Conservation (phyloP, 768 basidiomycete species). For the Rhodosporidiobolus odoratus region DNA sequence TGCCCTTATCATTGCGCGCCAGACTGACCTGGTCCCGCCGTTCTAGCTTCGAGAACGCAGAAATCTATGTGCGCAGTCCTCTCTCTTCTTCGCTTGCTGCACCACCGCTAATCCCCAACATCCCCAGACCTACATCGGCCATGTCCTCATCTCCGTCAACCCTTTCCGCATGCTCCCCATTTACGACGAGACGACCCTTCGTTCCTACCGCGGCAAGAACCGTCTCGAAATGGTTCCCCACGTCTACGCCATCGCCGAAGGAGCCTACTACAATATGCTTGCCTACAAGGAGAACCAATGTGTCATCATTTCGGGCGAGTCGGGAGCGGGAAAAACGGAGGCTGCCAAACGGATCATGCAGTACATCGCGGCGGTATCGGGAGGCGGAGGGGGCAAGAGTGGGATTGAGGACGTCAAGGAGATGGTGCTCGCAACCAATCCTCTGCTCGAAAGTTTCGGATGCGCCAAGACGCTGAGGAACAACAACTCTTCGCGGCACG, state of each 20-base stretch:
- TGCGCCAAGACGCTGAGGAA: constrained; percentile 98
- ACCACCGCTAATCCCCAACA: no score
- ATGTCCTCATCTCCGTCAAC: constrained; percentile 97
- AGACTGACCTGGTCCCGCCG: not conserved
- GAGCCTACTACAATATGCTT: constrained; percentile 98
- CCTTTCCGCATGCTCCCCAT: constrained; percentile 90
- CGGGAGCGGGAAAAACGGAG: constrained; percentile 98
- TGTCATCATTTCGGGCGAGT: constrained; percentile 98
- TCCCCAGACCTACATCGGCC: constrained; percentile 82
- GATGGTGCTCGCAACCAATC: constrained; percentile 98
- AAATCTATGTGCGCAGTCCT: constrained; percentile 65
- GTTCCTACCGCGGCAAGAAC: constrained; percentile 90
- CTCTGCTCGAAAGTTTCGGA: constrained; percentile 92
- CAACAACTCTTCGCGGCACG: constrained; percentile 97
- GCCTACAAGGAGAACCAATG: constrained; percentile 99
- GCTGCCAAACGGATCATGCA: constrained; percentile 99
- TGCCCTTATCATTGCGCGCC: rapidly evolving
- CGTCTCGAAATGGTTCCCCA: constrained; percentile 96
- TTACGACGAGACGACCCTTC: constrained; percentile 83
- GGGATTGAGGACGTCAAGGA: constrained; percentile 93
- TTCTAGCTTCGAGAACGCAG: constrained; percentile 61
- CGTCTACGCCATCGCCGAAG: constrained; percentile 94
- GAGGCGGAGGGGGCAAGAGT: constrained; percentile 47
- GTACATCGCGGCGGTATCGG: constrained; percentile 92
- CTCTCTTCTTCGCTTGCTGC: no score